Conservation (phyloP, 169 alveolate species). For the Eimeria praecox region DNA sequence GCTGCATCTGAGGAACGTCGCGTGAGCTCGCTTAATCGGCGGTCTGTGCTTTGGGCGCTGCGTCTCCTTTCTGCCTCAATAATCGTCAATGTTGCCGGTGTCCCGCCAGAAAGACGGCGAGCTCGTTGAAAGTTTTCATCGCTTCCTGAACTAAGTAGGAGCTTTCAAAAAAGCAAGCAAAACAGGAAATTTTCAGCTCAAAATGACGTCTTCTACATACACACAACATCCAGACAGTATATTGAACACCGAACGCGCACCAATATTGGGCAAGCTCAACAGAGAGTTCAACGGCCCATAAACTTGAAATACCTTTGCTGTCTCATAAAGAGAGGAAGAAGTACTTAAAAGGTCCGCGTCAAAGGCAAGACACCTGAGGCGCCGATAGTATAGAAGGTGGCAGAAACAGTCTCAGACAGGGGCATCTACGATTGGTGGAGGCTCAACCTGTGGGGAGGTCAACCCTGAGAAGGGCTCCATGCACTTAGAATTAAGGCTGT, state of each 20-base stretch:
- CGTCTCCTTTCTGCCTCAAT: constrained; percentile 51
- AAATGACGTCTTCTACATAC: not conserved
- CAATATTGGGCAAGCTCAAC: too few species aligned
- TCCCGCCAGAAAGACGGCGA: constrained; percentile 46
- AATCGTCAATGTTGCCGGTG: constrained; percentile 33
- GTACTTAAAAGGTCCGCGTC: constrained; percentile 36
- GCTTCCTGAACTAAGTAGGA: constrained; percentile 8
- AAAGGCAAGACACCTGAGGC: constrained; percentile 64
- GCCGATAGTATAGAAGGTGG: not conserved
- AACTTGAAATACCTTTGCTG: constrained; percentile 1
- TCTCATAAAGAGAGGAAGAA: constrained; percentile 40
- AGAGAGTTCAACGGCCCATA: not conserved
- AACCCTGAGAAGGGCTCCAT: not conserved
- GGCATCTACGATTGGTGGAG: not conserved
- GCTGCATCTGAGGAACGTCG: not conserved
- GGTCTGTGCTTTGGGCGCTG: constrained; percentile 22
- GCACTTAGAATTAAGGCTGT: not conserved
- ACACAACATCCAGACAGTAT: not conserved
- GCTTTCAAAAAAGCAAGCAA: not conserved
- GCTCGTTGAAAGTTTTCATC: constrained; percentile 65
- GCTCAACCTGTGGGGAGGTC: not conserved
- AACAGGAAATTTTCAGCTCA: not conserved
- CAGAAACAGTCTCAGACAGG: not conserved
- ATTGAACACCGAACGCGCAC: not conserved
- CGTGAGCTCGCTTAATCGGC: not conserved